These are phyloP conservation scores for Vitis amurensis DNA, from an alignment of 164 flowering plant species.

Conservation along the genomic window DNA sequence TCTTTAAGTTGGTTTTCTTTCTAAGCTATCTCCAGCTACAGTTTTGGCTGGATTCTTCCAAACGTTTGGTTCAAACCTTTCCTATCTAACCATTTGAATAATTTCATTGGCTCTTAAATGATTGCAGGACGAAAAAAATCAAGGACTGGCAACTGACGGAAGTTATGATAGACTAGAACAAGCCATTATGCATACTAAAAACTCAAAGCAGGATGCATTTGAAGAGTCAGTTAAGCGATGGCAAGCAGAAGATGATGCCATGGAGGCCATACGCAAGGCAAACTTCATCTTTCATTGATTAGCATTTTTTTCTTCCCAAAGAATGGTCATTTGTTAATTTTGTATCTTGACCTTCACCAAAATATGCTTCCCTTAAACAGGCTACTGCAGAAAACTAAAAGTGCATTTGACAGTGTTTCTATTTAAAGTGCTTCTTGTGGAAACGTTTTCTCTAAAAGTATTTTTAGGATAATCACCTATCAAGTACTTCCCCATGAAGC, in stretches of 20 bases:
- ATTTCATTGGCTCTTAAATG: neutral
- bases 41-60: too few species aligned
- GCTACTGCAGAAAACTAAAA: too few species aligned
- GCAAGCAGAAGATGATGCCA: slow-evolving; percentile 37
- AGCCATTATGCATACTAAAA: slow-evolving; percentile 25
- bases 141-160: slow-evolving; percentile 13
- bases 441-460: too few species aligned
- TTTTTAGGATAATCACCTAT: too few species aligned
- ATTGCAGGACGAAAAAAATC: slow-evolving; percentile 29
- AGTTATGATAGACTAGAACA: slow-evolving; percentile 23
- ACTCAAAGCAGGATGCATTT: slow-evolving; percentile 23
- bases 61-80: neutral
- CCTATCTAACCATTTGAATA: neutral
- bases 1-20: too few species aligned
- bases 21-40: too few species aligned
- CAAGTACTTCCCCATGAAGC: too few species aligned
- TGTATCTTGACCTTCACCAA: too few species aligned
- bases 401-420: too few species aligned
- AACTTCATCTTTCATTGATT: neutral
- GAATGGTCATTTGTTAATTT: neutral
- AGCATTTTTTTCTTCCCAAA: neutral
- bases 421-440: too few species aligned
- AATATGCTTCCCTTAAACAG: too few species aligned
- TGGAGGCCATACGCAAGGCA: slow-evolving; percentile 41
- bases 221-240: slow-evolving; percentile 29